Base-by-base conservation (phyloP, 768 basidiomycete species). In the Podaxis rugospora region DNA sequence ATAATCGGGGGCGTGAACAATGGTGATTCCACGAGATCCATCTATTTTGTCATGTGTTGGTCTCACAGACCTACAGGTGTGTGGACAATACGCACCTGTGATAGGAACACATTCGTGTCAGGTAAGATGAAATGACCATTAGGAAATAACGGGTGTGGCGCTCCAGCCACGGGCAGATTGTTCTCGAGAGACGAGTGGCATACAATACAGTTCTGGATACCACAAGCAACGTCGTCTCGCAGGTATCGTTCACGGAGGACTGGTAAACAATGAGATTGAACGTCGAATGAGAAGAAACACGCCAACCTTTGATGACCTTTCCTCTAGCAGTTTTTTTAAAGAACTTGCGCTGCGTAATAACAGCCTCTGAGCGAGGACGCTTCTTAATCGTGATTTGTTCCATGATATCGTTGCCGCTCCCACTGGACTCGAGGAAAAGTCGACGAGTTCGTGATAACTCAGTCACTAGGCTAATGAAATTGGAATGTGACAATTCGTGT, bases 261-360 rank as follows among this genome's bases (percentile, higher is more conserved):
- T 93, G 66, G 39, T 9, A 5, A 5, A 53, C 40, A 10, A 46
- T 28, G n/a, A 59, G 14, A 63, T 57, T 14, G 54, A 21, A 50
- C 7, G n/a, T 32, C 18, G 23, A 10, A 5, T 36, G n/a, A 56
- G 21, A 62, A 28, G 35, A 2, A 32, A n/a, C 21, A 28, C 9
- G 50, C 79, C 47, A 51, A 93, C 95, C 90, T 79, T 95, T 97
- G 68, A 95, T 85, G 18, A 99, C 93, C 69, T 95, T 95, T 14
- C 97, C 97, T 66, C 85, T 78, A 0, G 92, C 90, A 0, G 97
- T 98, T 75, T 98, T 98, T 74, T 93, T 96, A 80, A 95, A 91
- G 74, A 95, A 98, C 71, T 93, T 96, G 62, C 90, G 87, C 67
- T 93, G 93, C 0, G 92, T 90, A 2, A 90, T 70, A 11, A 84